Base-by-base conservation (phyloP, 139 green algal species). In the Dunaliella primolecta region DNA sequence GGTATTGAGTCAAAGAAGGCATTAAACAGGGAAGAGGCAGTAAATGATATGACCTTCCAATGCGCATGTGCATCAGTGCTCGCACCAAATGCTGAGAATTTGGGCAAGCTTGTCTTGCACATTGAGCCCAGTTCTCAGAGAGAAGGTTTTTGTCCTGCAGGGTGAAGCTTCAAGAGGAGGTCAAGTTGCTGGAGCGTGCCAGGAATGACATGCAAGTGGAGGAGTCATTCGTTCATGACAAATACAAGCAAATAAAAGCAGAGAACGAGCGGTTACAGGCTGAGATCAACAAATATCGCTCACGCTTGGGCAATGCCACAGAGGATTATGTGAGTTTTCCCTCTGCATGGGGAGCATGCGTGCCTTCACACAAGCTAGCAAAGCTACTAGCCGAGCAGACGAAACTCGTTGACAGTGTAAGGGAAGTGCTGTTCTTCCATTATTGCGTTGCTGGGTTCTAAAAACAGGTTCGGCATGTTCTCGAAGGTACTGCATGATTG, bases 281-380 rank as follows among this genome's bases (percentile, higher is more conserved):
- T 0, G 90, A 93, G 31, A 81, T 93, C 24, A 87, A 89, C 11
- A 83, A 81, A 29, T 85, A 91, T 37, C 89, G 86, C 30, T 33
- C 38, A 0, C 85, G 87, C 3, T 85, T 94, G 0, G 84, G 85
- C 7, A 94, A 89, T 81, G 87, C 90, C 1, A 91, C 87, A 27
- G 85, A 89, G n/a, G 92, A 94, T 79, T 94, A 93, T 87, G 92
- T 94, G 82, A 84, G 90, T 81, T n/a, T n/a, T 56, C 23, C 36
- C 35, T 46, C 33, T 46, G 75, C 75, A 81, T 64, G 55, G 0
- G 3, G 75, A n/a, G 46, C 36, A 31, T 77, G 75, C 83, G 82
- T 77, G 37, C 36, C 25, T 38, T 33, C 36, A 30, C 56, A 72
- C 56, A 72, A 29, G 20, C n/a, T n/a, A n/a, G n/a, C n/a, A n/a